Base-by-base conservation (phyloP, 768 basidiomycete species). In the Suillus decipiens region DNA sequence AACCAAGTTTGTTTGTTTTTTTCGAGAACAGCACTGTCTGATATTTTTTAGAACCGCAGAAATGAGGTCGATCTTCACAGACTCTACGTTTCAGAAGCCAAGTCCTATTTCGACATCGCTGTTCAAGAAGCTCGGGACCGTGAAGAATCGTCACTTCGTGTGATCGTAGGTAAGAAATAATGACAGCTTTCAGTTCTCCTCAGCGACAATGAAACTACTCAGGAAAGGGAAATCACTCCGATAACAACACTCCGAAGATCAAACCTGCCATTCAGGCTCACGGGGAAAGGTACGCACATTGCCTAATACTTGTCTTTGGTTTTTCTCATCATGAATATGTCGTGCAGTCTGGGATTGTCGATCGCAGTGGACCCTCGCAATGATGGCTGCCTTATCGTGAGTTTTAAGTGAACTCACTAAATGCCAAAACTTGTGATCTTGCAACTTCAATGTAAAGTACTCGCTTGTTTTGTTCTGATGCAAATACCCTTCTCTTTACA, bases 21-120 rank as follows among this genome's bases (percentile, higher is more conserved):
- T 37, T 55, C 22, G 6, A 50, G 15, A n/a, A 24, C 22, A 33
- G 41, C 34, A 14, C 14, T 17, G 4, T 51, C 15, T 51, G 56
- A 36, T 55, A 5, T 48, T 50, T 19, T 34, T n/a, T n/a, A 63
- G 62, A 48, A 54, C 22, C 28, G 87, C 53, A 75, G 81, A 62
- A 89, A 87, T 2, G 88, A 90, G 73, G 79, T 95, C 53, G 93
- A 96, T 73, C 76, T 95, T 37, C 93, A 96, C 72, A 92, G 92
- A 2, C 79, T 96, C 2, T 93, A 90, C 73, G 93, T 95, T 58
- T 90, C 90, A 70, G 95, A 97, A 76, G 91, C 93, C 19, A 86
- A 94, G 54, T 76, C 81, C 50, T 81, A 82, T 61, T 87, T 89
- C 1, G 92, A 95, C 71, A 64, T 71, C 8, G 88, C 89, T 8